phyloP scores from a whole-genome alignment of 208 protist genomes.

The Leishmania amazonensis region DNA sequence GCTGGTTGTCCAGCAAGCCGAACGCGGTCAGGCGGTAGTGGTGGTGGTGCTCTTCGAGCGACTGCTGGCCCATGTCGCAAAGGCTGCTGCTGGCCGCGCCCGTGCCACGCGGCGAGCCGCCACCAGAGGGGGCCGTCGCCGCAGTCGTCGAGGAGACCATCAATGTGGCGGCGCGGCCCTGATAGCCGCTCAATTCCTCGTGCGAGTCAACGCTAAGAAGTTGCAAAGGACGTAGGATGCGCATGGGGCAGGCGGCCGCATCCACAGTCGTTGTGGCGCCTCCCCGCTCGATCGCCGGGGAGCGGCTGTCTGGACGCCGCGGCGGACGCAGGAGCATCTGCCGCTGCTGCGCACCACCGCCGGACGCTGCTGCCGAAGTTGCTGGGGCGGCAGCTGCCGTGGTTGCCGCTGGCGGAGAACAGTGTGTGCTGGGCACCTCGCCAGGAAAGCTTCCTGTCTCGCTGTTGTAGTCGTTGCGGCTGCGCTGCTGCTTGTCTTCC shows the following conservation, averaged over 20 bases:
- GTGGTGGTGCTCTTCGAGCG: constrained; percentile 31
- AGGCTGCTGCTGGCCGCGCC: constrained; percentile 12
- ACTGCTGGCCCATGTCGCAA: constrained; percentile 32
- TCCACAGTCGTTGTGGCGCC: not conserved
- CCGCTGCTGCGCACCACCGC: constrained; percentile 13
- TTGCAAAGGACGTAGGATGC: constrained; percentile 14
- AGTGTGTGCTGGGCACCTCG: not conserved
- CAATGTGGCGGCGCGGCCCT: not conserved
- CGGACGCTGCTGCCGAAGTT: not conserved
- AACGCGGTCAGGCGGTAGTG: constrained; percentile 23
- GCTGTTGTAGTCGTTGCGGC: not conserved
- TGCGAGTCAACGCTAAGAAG: constrained; percentile 1
- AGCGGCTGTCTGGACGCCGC: not conserved
- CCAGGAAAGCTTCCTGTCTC: constrained; percentile 10
- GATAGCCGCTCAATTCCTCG: not conserved
- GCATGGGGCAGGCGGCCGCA: not conserved
- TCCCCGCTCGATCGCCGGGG: not conserved
- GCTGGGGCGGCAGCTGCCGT: not conserved
- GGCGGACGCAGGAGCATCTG: constrained; percentile 8
- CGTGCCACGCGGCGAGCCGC: constrained; percentile 7
- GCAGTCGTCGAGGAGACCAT: not conserved
- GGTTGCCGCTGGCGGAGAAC: not conserved
- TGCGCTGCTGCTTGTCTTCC: not conserved
- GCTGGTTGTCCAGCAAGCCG: constrained; percentile 9
- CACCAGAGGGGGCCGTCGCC: not conserved